Percentiles rank a stretch among this genome's conserved stretches.
These are phyloP conservation scores for Didymosphaeria variabile DNA, from an alignment of 2,329 filamentous ascomycete genomes.

Conservation along the genomic window DNA sequence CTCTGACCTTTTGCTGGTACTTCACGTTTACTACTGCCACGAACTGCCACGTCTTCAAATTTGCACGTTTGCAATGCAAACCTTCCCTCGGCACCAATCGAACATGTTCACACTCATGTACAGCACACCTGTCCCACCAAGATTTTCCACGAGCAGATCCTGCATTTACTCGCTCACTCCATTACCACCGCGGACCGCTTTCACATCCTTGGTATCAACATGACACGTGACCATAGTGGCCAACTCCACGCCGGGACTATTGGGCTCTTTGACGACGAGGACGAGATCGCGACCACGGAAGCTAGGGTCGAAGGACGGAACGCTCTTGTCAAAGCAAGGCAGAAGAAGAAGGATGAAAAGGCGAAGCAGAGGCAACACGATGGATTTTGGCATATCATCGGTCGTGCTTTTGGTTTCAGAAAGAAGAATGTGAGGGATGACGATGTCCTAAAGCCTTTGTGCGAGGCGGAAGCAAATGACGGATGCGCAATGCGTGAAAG, in stretches of 20 bases:
- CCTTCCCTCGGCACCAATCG: no score
- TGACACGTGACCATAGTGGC: conserved; percentile 16
- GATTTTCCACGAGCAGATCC: no score
- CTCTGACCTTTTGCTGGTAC: no score
- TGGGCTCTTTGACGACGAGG: conserved; percentile 30
- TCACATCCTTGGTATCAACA: background rate
- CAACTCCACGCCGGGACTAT: conserved; percentile 26
- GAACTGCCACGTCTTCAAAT: no score
- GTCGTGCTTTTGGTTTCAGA: background rate
- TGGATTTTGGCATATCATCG: background rate
- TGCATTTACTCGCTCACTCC: no score
- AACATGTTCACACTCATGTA: no score
- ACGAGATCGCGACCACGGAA: conserved; percentile 18
- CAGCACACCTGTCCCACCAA: no score
- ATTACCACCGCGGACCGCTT: no score
- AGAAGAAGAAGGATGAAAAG: background rate
- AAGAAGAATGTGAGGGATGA: background rate
- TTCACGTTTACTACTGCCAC: no score
- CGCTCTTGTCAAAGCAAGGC: background rate
- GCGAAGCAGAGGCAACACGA: background rate
- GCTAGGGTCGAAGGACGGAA: no score
- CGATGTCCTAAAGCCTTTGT: background rate
- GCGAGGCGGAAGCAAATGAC: background rate
- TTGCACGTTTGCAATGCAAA: no score
- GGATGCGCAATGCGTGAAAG: background rate